A percentile compares a stretch with the other conserved stretches of the same genome.
These are phyloP conservation scores for Capsella rubella DNA, from an alignment of 441 rosid species.

Conservation along the genomic window DNA sequence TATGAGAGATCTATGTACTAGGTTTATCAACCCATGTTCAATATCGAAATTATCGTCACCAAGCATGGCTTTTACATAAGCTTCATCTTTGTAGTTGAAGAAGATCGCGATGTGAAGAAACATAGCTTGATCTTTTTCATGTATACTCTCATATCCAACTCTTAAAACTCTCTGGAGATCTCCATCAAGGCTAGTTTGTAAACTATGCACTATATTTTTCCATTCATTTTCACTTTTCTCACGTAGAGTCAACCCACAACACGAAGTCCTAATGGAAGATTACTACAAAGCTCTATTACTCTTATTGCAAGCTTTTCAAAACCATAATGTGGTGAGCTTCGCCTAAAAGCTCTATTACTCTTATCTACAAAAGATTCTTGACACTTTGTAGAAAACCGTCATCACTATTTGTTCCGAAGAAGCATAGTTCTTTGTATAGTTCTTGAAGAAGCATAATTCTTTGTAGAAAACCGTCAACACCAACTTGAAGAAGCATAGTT, in stretches of 20 bases:
- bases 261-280: constrained; percentile 43
- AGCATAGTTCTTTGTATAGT: background rate
- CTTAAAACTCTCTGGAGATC: background rate
- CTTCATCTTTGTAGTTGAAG: background rate
- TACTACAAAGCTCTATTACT: constrained; percentile 15
- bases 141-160: constrained; percentile 25
- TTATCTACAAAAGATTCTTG: constrained; percentile 21
- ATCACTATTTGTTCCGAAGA: background rate
- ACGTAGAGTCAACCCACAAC: constrained; percentile 31
- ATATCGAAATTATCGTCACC: constrained; percentile 1
- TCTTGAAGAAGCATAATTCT: background rate
- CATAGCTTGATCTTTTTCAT: constrained; percentile 17
- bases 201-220: constrained; percentile 18
- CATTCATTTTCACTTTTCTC: constrained; percentile 18
- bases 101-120: constrained; percentile 29
- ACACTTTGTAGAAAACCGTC: constrained; percentile 6
- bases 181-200: constrained; percentile 14
- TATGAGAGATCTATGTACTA: constrained; percentile 19
- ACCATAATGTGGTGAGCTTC: constrained; percentile 10
- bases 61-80: background rate
- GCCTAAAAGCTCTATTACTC: constrained; percentile 37
- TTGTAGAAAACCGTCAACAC: background rate
- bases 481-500: background rate
- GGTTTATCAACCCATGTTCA: constrained; percentile 13
- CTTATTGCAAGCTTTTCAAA: background rate